phyloP scores from a whole-genome alignment of 2,329 filamentous ascomycete genomes.

The Fusarium sterilihyphosum region DNA sequence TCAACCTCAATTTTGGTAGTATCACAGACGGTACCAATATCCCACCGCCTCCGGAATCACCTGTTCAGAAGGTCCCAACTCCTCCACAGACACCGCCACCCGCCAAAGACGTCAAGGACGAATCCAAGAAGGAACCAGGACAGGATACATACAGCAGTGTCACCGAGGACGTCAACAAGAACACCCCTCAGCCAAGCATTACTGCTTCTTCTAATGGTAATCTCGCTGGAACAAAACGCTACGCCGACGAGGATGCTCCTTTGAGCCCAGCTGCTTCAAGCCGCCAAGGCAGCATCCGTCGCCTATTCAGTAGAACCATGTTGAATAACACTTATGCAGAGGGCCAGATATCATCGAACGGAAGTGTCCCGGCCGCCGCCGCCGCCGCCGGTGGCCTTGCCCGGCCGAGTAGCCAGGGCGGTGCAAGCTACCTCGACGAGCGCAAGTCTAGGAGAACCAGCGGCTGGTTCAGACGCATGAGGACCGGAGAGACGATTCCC shows the following conservation, averaged over 20 bases:
- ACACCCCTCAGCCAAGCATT: slow-evolving; percentile 36
- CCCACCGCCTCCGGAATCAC: slow-evolving; percentile 66
- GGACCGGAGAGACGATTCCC: slow-evolving; percentile 48
- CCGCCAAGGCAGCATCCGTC: slow-evolving; percentile 66
- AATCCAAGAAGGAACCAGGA: slow-evolving; percentile 15
- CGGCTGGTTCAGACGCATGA: slow-evolving; percentile 68
- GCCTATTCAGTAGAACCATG: slow-evolving; percentile 65
- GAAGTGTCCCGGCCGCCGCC: slow-evolving; percentile 48
- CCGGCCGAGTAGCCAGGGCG: slow-evolving; percentile 63
- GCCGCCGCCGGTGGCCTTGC: slow-evolving; percentile 38
- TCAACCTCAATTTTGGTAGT: slow-evolving; percentile 67
- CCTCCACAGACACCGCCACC: slow-evolving; percentile 52
- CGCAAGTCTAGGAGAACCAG: slow-evolving; percentile 66
- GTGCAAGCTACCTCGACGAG: slow-evolving; percentile 60
- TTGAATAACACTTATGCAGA: slow-evolving; percentile 65
- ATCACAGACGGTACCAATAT: slow-evolving; percentile 71
- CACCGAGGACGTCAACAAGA: slow-evolving; percentile 30
- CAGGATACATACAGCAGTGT: slow-evolving; percentile 25
- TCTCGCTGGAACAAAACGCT: slow-evolving; percentile 58
- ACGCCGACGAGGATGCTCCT: slow-evolving; percentile 62
- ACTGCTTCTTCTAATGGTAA: slow-evolving; percentile 53
- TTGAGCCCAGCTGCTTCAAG: slow-evolving; percentile 62
- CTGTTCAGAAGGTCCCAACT: slow-evolving; percentile 59
- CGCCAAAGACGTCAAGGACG: slow-evolving; percentile 39
- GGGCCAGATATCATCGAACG: slow-evolving; percentile 55